Conservation (phyloP, 768 basidiomycete genomes). For the Grammothele lineata region DNA sequence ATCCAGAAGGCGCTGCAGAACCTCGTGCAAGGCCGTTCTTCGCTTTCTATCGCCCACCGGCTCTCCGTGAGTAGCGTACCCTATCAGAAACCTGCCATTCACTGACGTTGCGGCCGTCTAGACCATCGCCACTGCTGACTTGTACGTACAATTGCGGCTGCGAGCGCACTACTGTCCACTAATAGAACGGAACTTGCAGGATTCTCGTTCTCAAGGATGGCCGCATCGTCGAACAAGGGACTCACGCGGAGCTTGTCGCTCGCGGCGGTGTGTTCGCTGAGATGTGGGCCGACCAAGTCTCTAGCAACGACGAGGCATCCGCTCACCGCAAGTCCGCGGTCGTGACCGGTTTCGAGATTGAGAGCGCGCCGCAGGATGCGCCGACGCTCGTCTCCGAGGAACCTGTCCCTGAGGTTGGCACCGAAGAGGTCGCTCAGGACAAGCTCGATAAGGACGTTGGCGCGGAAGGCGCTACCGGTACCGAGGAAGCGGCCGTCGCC, state of each 20-base stretch:
- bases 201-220: conserved; percentile 93
- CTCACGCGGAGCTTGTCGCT: conserved; percentile 72
- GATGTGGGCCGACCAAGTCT: conserved; percentile 88
- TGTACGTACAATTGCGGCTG: conserved; percentile 29
- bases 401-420: conserved; percentile 11
- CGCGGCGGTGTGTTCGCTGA: conserved; percentile 69
- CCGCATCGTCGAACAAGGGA: conserved; percentile 78
- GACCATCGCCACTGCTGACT: conserved; percentile 52
- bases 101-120: conserved; percentile 20
- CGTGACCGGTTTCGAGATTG: conserved; percentile 43
- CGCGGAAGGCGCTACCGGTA: conserved; percentile 6
- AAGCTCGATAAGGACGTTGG: conserved; percentile 21
- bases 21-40: conserved; percentile 67
- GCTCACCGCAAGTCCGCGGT: conserved; percentile 35
- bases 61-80: conserved; percentile 55
- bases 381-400: conserved; percentile 9
- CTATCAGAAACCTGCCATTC: no score
- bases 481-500: conserved; percentile 4
- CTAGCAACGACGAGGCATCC: conserved; percentile 51
- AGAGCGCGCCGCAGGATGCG: conserved; percentile 3
- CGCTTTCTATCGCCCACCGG: conserved; percentile 76
- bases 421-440: conserved; percentile 24
- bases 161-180: not conserved
- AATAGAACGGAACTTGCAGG: conserved; percentile 32
- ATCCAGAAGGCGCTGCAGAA: conserved; percentile 86